Base-by-base conservation (phyloP, 2,329 filamentous ascomycete genomes). In the Microcyclosporella mali region DNA sequence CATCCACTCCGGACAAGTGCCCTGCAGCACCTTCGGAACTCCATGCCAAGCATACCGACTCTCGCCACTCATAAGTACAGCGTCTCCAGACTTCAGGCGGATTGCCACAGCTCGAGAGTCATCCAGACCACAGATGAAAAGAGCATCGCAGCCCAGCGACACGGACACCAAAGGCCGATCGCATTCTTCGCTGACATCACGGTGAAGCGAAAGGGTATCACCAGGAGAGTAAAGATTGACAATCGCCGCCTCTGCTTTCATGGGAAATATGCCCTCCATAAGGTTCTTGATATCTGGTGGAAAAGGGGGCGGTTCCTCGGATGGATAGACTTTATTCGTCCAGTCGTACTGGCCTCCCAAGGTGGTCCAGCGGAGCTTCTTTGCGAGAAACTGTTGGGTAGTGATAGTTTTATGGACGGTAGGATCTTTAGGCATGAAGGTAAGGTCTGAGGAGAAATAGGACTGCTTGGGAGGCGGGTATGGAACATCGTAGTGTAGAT, bases 341-440 rank as follows among this genome's bases (percentile, higher is more conserved):
- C 90, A 97, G 68, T 97, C 86, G 64, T 97, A 97, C 64, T 97
- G 92, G 0, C 88, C 90, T 37, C 92, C 92, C 2, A 98, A 77
- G 0, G 90, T 97, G 32, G 94, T 78, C 92, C 92, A 98, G 54
- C 90, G 87, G 17, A 97, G 75, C 49, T 86, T 89, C 50, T 82
- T 84, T 44, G 82, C 78, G 33, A 97, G 72, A 21, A 90, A 78
- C 57, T 82, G 81, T 37, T 77, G 71, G 40, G 85, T 71, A 2
- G 78, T 75, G 8, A 95, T 70, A 2, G 86, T 74, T 47, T 82
- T 85, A 66, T 95, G 89, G n/a, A 88, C 66, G 0, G 64, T 51
- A 0, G 84, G 72, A 56, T 94, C 81, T 41, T 85, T 84, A 6
- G 90, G 87, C 9, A 33, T 12, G 17, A 64, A 63, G 2, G 55